These are phyloP conservation scores for Henckelia pumila DNA, from an alignment of 257 asterid species.

Conservation along the genomic window DNA sequence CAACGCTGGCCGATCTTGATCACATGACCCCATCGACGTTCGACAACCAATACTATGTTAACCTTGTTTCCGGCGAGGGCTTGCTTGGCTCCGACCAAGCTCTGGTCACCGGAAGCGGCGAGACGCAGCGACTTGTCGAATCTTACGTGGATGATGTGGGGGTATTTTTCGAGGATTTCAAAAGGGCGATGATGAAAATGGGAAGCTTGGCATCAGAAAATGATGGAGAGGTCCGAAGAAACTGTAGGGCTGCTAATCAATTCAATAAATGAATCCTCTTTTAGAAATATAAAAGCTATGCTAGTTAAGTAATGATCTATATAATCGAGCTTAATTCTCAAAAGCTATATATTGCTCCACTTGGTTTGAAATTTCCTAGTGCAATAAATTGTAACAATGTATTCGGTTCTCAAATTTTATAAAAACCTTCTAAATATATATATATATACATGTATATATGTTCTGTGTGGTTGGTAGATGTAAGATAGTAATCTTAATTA, in stretches of 20 bases:
- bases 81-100: slow-evolving; percentile 69
- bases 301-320: not conserved
- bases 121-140: slow-evolving; percentile 35
- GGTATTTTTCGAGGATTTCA: slow-evolving; percentile 51
- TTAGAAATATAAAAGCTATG: not conserved
- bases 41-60: slow-evolving; percentile 70
- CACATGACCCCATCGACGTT: slow-evolving; percentile 49
- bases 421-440: no score
- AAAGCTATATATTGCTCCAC: not conserved
- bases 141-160: slow-evolving; percentile 39
- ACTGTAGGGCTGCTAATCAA: slow-evolving; percentile 55
- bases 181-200: slow-evolving; percentile 65
- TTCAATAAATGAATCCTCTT: slow-evolving; percentile 8
- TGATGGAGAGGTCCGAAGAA: slow-evolving; percentile 56
- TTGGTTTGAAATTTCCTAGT: not conserved
- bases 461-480: no score
- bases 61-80: slow-evolving; percentile 69
- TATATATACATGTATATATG: no score
- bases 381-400: not conserved
- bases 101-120: slow-evolving; percentile 38
- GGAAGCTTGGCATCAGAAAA: slow-evolving; percentile 42
- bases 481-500: no score
- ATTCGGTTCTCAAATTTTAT: no score
- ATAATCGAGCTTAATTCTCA: not conserved
- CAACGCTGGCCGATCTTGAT: slow-evolving; percentile 71